A percentile compares a stretch with the other conserved stretches of the same genome.
Conservation (phyloP, 2,329 filamentous ascomycete genomes). For the Byssothecium circinans region DNA sequence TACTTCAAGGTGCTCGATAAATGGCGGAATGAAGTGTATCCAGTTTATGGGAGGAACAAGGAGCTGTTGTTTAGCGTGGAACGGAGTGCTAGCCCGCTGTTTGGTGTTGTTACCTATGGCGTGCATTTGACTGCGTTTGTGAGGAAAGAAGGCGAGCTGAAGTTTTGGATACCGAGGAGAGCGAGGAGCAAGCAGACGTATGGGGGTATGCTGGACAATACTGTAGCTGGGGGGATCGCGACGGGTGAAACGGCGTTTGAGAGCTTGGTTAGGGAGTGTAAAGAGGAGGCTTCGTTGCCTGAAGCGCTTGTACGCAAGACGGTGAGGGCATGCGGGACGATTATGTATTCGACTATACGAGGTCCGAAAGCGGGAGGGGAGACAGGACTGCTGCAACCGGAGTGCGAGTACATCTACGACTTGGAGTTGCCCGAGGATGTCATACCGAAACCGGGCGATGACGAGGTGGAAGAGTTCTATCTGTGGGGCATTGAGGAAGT, state of each 20-base stretch:
- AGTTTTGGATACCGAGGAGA: constrained; percentile 82
- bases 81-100: constrained; percentile 45
- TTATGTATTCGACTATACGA: constrained; percentile 85
- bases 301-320: constrained; percentile 66
- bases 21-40: constrained; percentile 48
- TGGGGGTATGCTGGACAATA: constrained; percentile 90
- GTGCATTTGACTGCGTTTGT: constrained; percentile 48
- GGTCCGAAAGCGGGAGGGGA: constrained; percentile 78
- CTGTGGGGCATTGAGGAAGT: constrained; percentile 78
- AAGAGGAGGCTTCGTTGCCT: constrained; percentile 83
- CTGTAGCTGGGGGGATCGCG: constrained; percentile 82
- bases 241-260: constrained; percentile 80
- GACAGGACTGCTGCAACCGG: constrained; percentile 79
- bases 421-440: constrained; percentile 72
- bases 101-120: constrained; percentile 49
- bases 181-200: constrained; percentile 82
- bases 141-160: constrained; percentile 59
- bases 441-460: constrained; percentile 75
- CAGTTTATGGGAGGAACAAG: constrained; percentile 45
- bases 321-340: constrained; percentile 64
- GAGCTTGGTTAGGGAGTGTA: constrained; percentile 80
- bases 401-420: constrained; percentile 91
- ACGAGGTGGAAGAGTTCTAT: constrained; percentile 84
- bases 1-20: constrained; percentile 69
- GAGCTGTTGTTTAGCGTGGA: constrained; percentile 48